phyloP scores from a whole-genome alignment of 306 rosid species.

The Inga oerstediana region DNA sequence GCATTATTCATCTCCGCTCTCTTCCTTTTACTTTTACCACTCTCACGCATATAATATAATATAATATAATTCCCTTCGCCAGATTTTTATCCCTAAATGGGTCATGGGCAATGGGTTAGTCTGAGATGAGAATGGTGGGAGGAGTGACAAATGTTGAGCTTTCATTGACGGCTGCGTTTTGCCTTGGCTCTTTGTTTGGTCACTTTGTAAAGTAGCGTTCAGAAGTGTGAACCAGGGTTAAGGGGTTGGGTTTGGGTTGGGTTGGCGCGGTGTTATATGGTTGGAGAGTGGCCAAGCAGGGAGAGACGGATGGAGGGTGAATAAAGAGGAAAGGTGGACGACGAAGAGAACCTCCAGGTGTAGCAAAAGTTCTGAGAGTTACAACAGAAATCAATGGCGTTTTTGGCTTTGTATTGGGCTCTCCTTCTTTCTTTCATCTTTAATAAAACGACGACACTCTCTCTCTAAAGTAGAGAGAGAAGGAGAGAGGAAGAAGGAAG shows the following conservation, averaged over 20 bases:
- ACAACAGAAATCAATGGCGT: slow-evolving; percentile 66
- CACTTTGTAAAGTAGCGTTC: background rate
- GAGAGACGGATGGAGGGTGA: slow-evolving; percentile 67
- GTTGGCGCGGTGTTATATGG: slow-evolving; percentile 46
- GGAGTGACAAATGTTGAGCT: slow-evolving; percentile 55
- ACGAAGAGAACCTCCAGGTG: slow-evolving; percentile 52
- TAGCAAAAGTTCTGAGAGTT: slow-evolving; percentile 72
- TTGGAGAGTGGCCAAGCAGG: slow-evolving; percentile 50
- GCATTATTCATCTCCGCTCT: slow-evolving; percentile 46
- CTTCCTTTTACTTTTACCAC: slow-evolving; percentile 42
- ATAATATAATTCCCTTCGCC: slow-evolving; percentile 32
- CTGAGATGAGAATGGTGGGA: slow-evolving; percentile 21
- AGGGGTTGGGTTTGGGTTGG: slow-evolving; percentile 38
- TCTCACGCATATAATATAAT: background rate
- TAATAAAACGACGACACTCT: slow-evolving; percentile 2
- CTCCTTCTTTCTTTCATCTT: slow-evolving; percentile 36
- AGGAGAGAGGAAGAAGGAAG: background rate
- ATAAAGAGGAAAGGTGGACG: slow-evolving; percentile 39
- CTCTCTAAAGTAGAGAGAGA: background rate
- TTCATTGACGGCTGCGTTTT: slow-evolving; percentile 44
- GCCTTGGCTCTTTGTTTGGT: slow-evolving; percentile 33
- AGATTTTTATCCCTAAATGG: slow-evolving; percentile 45
- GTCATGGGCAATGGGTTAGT: slow-evolving; percentile 40
- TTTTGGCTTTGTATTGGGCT: slow-evolving; percentile 41
- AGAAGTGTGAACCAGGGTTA: slow-evolving; percentile 47